Percentiles rank a stretch among this genome's conserved stretches.
Conservation (phyloP, 352 stramenopile genomes). For the Phytophthora foliorum region DNA sequence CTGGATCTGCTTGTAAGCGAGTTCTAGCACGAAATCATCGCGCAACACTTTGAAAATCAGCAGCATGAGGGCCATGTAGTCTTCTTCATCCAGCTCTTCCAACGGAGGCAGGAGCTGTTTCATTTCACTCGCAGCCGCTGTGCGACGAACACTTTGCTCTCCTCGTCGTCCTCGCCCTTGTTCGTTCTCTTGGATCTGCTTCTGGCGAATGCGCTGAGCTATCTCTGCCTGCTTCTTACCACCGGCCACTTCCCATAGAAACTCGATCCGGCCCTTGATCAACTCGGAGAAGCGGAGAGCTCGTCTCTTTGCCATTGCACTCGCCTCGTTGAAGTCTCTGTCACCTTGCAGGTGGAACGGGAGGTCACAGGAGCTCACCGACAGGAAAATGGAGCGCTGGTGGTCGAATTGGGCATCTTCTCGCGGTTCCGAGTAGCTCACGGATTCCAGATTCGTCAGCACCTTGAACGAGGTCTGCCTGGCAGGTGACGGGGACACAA, state of each 20-base stretch:
- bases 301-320: conserved; percentile 59
- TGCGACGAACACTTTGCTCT: conserved; percentile 31
- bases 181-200: conserved; percentile 25
- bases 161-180: conserved; percentile 10
- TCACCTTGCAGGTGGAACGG: conserved; percentile 86
- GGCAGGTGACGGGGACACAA: conserved; percentile 8
- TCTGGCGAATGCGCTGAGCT: conserved; percentile 29
- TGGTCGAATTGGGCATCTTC: conserved; percentile 78
- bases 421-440: conserved; percentile 52
- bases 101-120: conserved; percentile 21
- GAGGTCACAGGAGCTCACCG: conserved; percentile 38
- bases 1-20: conserved; percentile 68
- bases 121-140: conserved; percentile 1
- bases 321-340: conserved; percentile 70
- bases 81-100: conserved; percentile 57
- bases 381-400: conserved; percentile 51
- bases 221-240: conserved; percentile 48
- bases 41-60: conserved; percentile 84
- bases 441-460: conserved; percentile 65
- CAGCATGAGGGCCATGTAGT: conserved; percentile 82
- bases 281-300: conserved; percentile 59
- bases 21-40: conserved; percentile 71
- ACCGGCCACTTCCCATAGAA: conserved; percentile 73
- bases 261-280: conserved; percentile 58
- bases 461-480: conserved; percentile 76